phyloP scores from a whole-genome alignment of 176 grass and related monocot genomes.

The Musa itinerans region DNA sequence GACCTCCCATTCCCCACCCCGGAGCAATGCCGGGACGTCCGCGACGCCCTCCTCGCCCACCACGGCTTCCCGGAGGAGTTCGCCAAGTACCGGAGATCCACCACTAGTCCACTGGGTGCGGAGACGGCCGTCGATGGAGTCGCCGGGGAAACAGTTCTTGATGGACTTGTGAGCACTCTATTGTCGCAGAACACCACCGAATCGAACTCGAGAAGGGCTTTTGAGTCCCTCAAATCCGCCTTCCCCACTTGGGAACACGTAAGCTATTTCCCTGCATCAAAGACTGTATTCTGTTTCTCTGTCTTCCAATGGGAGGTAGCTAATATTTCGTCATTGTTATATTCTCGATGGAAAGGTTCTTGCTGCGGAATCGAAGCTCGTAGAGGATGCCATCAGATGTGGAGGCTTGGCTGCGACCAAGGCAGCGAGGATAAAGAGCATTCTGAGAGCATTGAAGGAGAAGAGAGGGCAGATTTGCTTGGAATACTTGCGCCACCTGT shows the following conservation, averaged over 20 bases:
- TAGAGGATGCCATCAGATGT: slow-evolving; percentile 72
- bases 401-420: slow-evolving; percentile 74
- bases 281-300: slow-evolving; percentile 19
- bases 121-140: not conserved
- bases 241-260: slow-evolving; percentile 83
- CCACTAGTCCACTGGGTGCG: not conserved
- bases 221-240: slow-evolving; percentile 56
- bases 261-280: slow-evolving; percentile 4
- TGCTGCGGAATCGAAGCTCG: slow-evolving; percentile 36
- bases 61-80: slow-evolving; percentile 91
- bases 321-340: not conserved
- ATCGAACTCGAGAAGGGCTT: slow-evolving; percentile 65
- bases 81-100: slow-evolving; percentile 39
- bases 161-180: slow-evolving; percentile 65
- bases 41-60: slow-evolving; percentile 66
- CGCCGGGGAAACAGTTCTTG: slow-evolving; percentile 38
- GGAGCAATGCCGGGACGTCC: slow-evolving; percentile 57
- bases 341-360: slow-evolving; percentile 37
- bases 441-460: slow-evolving; percentile 54
- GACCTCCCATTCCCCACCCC: slow-evolving; percentile 32
- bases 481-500: slow-evolving; percentile 54
- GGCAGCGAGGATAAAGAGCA: slow-evolving; percentile 58
- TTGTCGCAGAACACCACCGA: slow-evolving; percentile 95
- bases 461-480: slow-evolving; percentile 59
- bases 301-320: not conserved